Percentiles rank a stretch among this genome's conserved stretches.
Evolutionary conservation across 177 flowering plant genomes (phyloP).

Genomic region (Vitis hybrid): DNA sequence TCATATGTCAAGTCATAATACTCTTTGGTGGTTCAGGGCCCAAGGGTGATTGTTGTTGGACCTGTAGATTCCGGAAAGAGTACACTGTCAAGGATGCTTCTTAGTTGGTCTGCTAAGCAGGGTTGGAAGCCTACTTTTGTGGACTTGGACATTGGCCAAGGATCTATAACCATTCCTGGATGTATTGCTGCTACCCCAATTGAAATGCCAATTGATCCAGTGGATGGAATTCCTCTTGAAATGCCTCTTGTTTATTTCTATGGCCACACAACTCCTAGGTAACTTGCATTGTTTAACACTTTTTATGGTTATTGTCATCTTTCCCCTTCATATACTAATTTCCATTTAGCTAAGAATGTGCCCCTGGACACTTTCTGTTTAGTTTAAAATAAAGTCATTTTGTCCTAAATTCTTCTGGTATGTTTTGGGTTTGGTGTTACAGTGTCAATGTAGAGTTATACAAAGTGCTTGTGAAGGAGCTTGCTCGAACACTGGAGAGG

Average conservation of each 20-base stretch:
- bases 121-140: conserved; percentile 96
- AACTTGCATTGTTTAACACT: conserved; percentile 4
- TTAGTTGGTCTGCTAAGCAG: conserved; percentile 95
- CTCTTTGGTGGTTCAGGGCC: conserved; percentile 53
- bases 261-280: conserved; percentile 93
- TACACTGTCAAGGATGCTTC: conserved; percentile 78
- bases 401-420: not conserved
- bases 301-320: not conserved
- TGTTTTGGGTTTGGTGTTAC: conserved; percentile 19
- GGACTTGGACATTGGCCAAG: conserved; percentile 94
- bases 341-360: not conserved
- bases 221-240: conserved; percentile 96
- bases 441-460: conserved; percentile 85
- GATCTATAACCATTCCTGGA: conserved; percentile 88
- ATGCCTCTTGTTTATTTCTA: conserved; percentile 90
- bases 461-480: conserved; percentile 86
- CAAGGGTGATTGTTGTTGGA: conserved; percentile 88
- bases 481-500: conserved; percentile 72
- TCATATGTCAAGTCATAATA: not conserved
- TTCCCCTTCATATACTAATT: not conserved
- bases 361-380: not conserved
- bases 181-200: conserved; percentile 90
- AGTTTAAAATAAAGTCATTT: not conserved
- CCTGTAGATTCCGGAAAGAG: conserved; percentile 95
- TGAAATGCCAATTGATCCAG: conserved; percentile 95